Evolutionary conservation across 1,284 basidiomycete genomes (phyloP), one percentile per base, ranked within the genome.

Genomic region (Chalciporus sp.): DNA sequence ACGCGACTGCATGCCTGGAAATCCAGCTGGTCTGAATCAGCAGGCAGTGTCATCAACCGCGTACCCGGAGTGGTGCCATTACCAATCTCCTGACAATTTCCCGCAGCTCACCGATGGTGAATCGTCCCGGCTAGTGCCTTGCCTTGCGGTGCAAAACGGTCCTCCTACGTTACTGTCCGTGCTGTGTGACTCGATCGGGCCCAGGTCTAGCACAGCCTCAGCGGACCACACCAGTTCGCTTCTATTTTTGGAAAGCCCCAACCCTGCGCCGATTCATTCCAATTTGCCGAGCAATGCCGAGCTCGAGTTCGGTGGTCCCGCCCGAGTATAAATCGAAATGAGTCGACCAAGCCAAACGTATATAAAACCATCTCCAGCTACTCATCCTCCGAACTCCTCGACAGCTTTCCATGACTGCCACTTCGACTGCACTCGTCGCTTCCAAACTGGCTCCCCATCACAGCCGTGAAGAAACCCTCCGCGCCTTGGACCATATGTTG

Each of bases 401-500:
- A 46, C 8, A 51, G 12, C 20, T 35, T 56, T 57, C 17, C 12
- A 69, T 69, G 68, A 72, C 70, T 4, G 49, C 51, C 45, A 41
- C 42, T 39, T 56, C 63, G 4, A 40, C 69, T 14, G 1, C 58
- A 1, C 11, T 45, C 12, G 54, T 64, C n/a, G 19, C 53, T 41
- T 61, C 42, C 59, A 72, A 69, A 53, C 58, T 72, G 68, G 53
- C 67, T 17, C 56, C 64, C 35, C 50, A 66, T 0, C 50, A 42
- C 2, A 50, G 26, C 14, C 61, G 60, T 54, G 58, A 69, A 42
- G 70, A 72, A 27, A 66, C 56, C 33, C 70, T 67, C 33, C 69
- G 70, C 9, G 68, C 68, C 33, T 48, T 69, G 54, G 68, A 72
- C 51, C 67, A 68, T 0, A 51, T 67, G 49, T 48, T 69, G 58